A percentile compares a stretch with the other conserved stretches of the same genome.
These are phyloP conservation scores for Penicillium chermesinum DNA, from an alignment of 495 filamentous ascomycete species.

Conservation along the genomic window DNA sequence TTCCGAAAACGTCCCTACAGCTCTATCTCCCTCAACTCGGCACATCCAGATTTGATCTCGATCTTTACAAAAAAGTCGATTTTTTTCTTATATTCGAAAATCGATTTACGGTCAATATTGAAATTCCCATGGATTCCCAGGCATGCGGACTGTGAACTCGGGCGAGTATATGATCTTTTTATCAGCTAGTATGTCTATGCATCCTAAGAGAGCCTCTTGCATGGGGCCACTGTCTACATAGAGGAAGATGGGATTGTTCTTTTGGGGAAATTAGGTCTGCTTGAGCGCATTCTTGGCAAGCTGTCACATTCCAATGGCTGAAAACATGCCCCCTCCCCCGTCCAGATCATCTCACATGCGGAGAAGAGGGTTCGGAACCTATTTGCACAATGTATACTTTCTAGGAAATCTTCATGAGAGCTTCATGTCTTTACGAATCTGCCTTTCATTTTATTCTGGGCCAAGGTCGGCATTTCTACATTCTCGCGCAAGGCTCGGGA, in stretches of 20 bases:
- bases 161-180: no score
- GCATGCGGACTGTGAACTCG: no score
- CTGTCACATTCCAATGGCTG: background rate
- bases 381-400: background rate
- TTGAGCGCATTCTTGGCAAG: background rate
- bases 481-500: constrained; percentile 10
- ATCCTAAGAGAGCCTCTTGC: no score
- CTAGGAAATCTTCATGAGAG: background rate
- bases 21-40: background rate
- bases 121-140: no score
- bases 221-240: no score
- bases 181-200: no score
- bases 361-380: background rate
- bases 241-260: no score
- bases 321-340: background rate
- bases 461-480: constrained; percentile 3
- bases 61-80: background rate
- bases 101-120: background rate
- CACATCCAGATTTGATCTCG: no score
- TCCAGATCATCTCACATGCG: background rate
- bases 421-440: constrained; percentile 5
- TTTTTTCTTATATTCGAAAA: background rate
- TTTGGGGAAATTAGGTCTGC: background rate
- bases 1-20: background rate
- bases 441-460: constrained; percentile 1